A percentile compares a stretch with the other conserved stretches of the same genome.
phyloP scores from a whole-genome alignment of 78 protist genomes.

The Dictyostelium capitatum region DNA sequence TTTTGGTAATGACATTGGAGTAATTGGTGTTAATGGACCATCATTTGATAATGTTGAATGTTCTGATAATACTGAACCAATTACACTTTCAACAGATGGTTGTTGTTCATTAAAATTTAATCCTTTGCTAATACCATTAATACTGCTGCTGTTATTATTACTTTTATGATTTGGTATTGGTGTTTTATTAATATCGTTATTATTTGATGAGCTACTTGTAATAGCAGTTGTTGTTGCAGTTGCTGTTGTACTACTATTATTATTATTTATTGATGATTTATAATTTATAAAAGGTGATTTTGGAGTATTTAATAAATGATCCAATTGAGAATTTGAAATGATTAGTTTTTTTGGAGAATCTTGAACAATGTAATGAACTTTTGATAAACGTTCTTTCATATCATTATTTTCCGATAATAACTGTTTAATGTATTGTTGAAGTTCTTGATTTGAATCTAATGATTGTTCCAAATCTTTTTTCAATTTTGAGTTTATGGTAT shows the following conservation, averaged over 20 bases:
- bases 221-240: neutral
- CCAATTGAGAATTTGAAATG: neutral
- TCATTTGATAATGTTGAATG: neutral
- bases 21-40: conserved; percentile 24
- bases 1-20: conserved; percentile 11
- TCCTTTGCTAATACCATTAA: neutral
- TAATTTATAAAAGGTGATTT: neutral
- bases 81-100: neutral
- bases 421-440: neutral
- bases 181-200: neutral
- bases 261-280: neutral
- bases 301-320: conserved; percentile 16
- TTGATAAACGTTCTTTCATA: conserved; percentile 67
- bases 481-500: neutral
- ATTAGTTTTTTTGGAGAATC: neutral
- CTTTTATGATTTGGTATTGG: neutral
- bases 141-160: neutral
- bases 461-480: neutral
- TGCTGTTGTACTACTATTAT: neutral
- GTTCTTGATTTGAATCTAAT: neutral
- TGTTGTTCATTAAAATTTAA: neutral
- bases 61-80: neutral
- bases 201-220: neutral
- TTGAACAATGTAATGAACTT: conserved; percentile 28
- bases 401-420: conserved; percentile 47